These are phyloP conservation scores for Pseudocercospora vitis DNA, from an alignment of 2,329 filamentous ascomycete species.

Conservation along the genomic window DNA sequence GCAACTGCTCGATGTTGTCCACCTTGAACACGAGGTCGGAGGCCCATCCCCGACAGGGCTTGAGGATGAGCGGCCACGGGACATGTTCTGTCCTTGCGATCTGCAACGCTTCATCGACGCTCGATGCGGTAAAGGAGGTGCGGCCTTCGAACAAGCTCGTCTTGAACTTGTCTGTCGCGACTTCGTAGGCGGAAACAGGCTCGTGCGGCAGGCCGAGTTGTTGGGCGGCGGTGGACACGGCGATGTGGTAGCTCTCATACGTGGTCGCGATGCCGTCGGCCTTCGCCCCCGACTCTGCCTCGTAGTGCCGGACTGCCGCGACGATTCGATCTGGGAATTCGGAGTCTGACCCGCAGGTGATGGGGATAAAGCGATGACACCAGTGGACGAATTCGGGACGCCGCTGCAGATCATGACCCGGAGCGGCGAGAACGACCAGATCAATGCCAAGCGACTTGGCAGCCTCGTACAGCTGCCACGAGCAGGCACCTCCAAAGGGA, in stretches of 20 bases:
- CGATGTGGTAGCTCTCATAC: conserved; percentile 35
- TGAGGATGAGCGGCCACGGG: conserved; percentile 34
- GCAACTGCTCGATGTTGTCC: conserved; percentile 22
- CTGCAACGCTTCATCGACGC: conserved; percentile 20
- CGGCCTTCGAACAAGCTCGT: neutral
- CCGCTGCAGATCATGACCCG: conserved; percentile 42
- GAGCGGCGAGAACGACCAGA: conserved; percentile 28
- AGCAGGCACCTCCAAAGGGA: conserved; percentile 7
- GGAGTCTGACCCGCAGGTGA: neutral
- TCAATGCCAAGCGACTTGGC: conserved; percentile 41
- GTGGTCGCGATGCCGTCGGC: conserved; percentile 42
- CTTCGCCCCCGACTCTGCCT: neutral
- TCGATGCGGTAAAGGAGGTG: neutral
- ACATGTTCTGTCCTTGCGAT: neutral
- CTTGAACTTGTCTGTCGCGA: neutral
- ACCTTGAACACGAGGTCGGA: conserved; percentile 40
- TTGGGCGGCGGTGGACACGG: conserved; percentile 37
- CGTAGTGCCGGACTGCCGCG: neutral
- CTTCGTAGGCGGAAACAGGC: conserved; percentile 27
- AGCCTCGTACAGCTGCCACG: conserved; percentile 23
- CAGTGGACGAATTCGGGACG: conserved; percentile 29
- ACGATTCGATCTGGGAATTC: neutral
- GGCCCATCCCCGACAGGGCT: conserved; percentile 33
- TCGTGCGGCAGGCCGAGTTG: conserved; percentile 39
- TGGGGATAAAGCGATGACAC: neutral